Conservation (phyloP, 306 rosid genomes). For the Castanospermum australe region DNA sequence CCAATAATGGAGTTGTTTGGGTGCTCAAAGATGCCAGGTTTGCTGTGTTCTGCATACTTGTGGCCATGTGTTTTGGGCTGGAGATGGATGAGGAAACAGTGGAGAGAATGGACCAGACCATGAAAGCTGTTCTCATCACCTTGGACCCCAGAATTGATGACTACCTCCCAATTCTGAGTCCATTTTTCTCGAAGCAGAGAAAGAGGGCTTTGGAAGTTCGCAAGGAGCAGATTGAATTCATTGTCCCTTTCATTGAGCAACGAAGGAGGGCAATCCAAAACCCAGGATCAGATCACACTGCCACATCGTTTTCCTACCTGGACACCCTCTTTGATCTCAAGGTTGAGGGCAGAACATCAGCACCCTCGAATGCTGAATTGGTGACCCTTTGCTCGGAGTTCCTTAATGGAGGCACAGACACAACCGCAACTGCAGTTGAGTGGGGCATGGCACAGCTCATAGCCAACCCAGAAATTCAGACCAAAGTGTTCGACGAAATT, state of each 20-base stretch:
- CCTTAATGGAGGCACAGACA: conserved; percentile 93
- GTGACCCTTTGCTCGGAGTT: conserved; percentile 83
- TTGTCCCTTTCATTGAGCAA: conserved; percentile 62
- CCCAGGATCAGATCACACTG: conserved; percentile 65
- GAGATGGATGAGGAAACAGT: conserved; percentile 77
- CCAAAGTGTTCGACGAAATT: conserved; percentile 47
- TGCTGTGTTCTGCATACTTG: conserved; percentile 74
- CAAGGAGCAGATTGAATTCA: conserved; percentile 55
- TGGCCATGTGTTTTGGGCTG: conserved; percentile 85
- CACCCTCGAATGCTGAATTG: conserved; percentile 57
- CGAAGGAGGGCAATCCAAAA: conserved; percentile 59
- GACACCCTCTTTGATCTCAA: conserved; percentile 81
- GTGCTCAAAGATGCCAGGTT: conserved; percentile 77
- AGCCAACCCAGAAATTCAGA: conserved; percentile 50
- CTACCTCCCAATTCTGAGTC: conserved; percentile 69
- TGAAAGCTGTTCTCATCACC: conserved; percentile 65
- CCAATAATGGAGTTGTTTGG: conserved; percentile 53
- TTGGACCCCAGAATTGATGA: conserved; percentile 88
- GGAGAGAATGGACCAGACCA: conserved; percentile 64
- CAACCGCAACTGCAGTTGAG: conserved; percentile 86
- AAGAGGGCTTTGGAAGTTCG: conserved; percentile 67
- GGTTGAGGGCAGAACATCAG: conserved; percentile 54
- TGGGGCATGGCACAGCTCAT: conserved; percentile 83
- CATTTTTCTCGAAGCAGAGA: conserved; percentile 81
- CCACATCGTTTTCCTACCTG: conserved; percentile 84